These are phyloP conservation scores for Lasiosphaeria hispida DNA, from an alignment of 495 filamentous ascomycete genomes.

Conservation along the genomic window DNA sequence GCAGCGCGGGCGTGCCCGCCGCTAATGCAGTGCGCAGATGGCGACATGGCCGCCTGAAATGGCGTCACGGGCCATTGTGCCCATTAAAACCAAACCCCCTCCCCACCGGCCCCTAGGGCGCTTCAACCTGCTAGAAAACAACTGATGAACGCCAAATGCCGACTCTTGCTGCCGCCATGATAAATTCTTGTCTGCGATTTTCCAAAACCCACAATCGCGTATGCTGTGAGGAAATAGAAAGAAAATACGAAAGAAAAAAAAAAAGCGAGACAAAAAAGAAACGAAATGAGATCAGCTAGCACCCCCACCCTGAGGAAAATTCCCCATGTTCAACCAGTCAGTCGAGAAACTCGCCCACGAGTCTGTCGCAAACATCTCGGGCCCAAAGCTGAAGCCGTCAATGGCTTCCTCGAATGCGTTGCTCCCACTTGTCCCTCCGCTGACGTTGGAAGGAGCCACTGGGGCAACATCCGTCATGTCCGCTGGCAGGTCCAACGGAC, in stretches of 20 bases:
- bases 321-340: constrained; percentile 19
- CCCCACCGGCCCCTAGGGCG: neutral
- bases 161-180: neutral
- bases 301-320: constrained; percentile 1
- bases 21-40: constrained; percentile 14
- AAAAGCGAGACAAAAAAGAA: neutral
- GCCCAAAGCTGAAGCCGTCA: constrained; percentile 27
- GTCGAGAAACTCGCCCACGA: constrained; percentile 20
- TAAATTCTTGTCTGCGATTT: too few relatives aligned
- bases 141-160: neutral
- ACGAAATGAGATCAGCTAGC: neutral
- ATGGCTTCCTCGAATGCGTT: constrained; percentile 32
- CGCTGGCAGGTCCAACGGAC: neutral
- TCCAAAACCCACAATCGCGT: too few relatives aligned
- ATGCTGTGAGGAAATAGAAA: too few relatives aligned
- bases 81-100: neutral
- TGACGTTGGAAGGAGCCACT: constrained; percentile 24
- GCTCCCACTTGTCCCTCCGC: constrained; percentile 23
- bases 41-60: constrained; percentile 21
- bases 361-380: constrained; percentile 24
- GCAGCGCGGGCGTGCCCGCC: neutral
- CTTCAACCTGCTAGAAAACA: neutral
- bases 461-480: neutral
- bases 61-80: neutral
- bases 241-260: too few relatives aligned